phyloP scores from a whole-genome alignment of 805 yeast genomes.

The Barnettozyma vustinii region DNA sequence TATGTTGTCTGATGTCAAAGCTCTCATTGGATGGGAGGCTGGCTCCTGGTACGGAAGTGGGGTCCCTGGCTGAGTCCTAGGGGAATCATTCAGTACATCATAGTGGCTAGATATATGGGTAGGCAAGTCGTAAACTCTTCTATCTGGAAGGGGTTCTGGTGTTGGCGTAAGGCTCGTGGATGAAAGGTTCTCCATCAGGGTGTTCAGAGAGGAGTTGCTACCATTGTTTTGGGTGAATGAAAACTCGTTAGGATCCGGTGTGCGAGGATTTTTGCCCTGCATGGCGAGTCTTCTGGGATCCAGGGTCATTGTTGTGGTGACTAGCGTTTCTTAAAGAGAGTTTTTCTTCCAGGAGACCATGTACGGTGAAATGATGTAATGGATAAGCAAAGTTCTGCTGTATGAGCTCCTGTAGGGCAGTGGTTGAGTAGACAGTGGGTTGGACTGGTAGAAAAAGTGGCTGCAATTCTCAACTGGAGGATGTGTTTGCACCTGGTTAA shows the following conservation, averaged over 20 bases:
- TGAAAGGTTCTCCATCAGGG: constrained; percentile 14
- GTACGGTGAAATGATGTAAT: background rate
- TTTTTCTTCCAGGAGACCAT: background rate
- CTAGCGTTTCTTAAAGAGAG: background rate
- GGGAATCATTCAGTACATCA: constrained; percentile 7
- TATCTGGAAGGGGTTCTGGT: background rate
- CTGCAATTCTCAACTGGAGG: background rate
- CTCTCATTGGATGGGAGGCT: constrained; percentile 23
- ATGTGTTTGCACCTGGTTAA: background rate
- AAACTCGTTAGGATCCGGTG: constrained; percentile 17
- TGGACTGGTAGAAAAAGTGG: background rate
- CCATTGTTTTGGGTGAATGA: constrained; percentile 11
- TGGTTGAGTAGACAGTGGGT: background rate
- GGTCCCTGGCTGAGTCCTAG: constrained; percentile 18
- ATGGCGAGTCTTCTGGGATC: constrained; percentile 19
- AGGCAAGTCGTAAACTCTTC: constrained; percentile 15
- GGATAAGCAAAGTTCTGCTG: background rate
- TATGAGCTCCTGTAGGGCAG: background rate
- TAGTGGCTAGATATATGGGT: constrained; percentile 23
- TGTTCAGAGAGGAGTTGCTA: constrained; percentile 15
- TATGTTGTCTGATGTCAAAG: constrained; percentile 20
- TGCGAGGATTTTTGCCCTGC: constrained; percentile 10
- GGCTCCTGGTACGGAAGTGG: constrained; percentile 23
- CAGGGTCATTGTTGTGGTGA: constrained; percentile 14
- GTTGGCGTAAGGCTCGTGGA: constrained; percentile 1